Percentiles rank a stretch among this genome's conserved stretches.
Conservation (phyloP, 2,329 filamentous ascomycete species). For the Cucurbitaria berberidis region DNA sequence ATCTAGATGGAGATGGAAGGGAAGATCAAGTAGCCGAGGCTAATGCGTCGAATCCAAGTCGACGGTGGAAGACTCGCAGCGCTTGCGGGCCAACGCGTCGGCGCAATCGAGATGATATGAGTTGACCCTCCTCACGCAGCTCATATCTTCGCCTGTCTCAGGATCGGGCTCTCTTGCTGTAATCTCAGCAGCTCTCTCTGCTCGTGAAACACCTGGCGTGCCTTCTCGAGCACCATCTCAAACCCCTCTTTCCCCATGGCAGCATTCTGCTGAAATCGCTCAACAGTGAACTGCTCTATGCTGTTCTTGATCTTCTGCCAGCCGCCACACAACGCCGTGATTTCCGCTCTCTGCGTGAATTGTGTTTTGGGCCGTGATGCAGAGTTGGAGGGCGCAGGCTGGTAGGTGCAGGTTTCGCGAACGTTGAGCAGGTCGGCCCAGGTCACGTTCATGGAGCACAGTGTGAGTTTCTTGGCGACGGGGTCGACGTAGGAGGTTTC, state of each 20-base stretch:
- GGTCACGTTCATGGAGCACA: conserved; percentile 95
- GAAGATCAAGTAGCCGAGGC: background rate
- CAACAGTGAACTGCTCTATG: conserved; percentile 90
- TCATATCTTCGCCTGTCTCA: conserved; percentile 42
- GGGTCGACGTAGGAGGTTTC: conserved; percentile 97
- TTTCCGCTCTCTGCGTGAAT: conserved; percentile 88
- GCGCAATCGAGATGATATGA: background rate
- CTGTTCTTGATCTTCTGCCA: conserved; percentile 98
- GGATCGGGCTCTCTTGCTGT: conserved; percentile 49
- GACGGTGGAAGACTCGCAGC: background rate
- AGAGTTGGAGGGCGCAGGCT: conserved; percentile 57
- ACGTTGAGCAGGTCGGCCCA: conserved; percentile 89
- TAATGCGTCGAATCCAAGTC: background rate
- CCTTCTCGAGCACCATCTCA: conserved; percentile 93
- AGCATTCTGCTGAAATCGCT: conserved; percentile 90
- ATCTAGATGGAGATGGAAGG: background rate
- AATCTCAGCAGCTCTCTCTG: conserved; percentile 70
- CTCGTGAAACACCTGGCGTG: conserved; percentile 86
- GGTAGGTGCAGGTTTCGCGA: conserved; percentile 90
- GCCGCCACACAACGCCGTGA: conserved; percentile 92
- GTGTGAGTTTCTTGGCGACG: conserved; percentile 81
- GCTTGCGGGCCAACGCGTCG: background rate
- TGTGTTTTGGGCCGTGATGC: conserved; percentile 67
- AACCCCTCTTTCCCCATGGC: conserved; percentile 91
- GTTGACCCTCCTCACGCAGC: background rate